These are phyloP conservation scores for Eutypa lata DNA, from an alignment of 2,329 filamentous ascomycete genomes.

Conservation along the genomic window DNA sequence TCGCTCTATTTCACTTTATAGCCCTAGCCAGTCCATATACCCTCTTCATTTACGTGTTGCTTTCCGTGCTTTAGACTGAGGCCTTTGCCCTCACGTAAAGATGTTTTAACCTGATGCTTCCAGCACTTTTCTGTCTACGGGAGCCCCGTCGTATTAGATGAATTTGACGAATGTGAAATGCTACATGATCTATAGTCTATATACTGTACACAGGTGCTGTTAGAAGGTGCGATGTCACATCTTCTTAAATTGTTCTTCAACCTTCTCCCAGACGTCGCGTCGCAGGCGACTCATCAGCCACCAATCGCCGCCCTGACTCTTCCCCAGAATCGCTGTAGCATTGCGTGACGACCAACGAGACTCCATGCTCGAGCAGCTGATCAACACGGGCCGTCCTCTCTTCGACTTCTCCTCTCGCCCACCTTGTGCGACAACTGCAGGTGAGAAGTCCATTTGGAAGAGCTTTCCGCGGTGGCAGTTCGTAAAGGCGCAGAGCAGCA, in stretches of 20 bases:
- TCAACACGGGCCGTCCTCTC: background rate
- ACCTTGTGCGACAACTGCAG: background rate
- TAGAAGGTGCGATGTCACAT: background rate
- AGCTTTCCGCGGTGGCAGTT: background rate
- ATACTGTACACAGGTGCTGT: background rate
- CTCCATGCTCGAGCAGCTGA: background rate
- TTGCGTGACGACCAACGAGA: background rate
- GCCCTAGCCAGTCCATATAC: too few species aligned
- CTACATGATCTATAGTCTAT: too few species aligned
- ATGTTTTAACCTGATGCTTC: too few species aligned
- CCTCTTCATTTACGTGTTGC: too few species aligned
- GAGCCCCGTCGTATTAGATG: too few species aligned
- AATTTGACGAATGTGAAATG: too few species aligned
- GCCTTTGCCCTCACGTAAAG: too few species aligned
- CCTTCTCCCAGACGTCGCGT: background rate
- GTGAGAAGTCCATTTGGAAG: slow-evolving; percentile 1
- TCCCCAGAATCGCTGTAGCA: background rate
- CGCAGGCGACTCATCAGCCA: slow-evolving; percentile 1
- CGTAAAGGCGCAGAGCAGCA: background rate
- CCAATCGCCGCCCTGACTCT: background rate
- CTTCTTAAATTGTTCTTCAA: background rate
- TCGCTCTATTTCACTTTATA: too few species aligned
- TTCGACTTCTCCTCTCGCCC: background rate
- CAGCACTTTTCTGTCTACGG: too few species aligned
- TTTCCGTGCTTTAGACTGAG: too few species aligned